Base-by-base conservation (phyloP, 495 filamentous ascomycete genomes). In the Lophium mytilinum region DNA sequence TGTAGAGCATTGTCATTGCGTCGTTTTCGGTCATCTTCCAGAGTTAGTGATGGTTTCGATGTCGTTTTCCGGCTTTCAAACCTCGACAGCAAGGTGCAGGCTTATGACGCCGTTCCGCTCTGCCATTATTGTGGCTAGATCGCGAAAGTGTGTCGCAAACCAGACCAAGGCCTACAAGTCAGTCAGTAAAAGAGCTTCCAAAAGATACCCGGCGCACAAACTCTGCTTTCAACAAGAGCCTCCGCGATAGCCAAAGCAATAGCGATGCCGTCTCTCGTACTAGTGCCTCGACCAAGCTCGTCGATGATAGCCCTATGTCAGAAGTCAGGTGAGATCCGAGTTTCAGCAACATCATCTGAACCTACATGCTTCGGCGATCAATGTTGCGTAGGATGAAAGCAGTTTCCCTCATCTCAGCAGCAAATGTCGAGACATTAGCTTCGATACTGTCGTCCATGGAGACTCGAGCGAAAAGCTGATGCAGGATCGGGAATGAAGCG, bases 401-500 rank as follows among this genome's bases (percentile, higher is more conserved):
- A 69, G 89, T 95, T 67, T 96, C 94, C 47, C 88, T 78, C 93
- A 98, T 96, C 71, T 97, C 94, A 12, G 90, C 80, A 0, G 88
- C 89, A 66, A 96, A 97, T 0, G 89, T 95, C 0, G 92, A 96
- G 30, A 93, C 82, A 65, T 95, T 97, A 14, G 85, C 84, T 73
- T 95, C 89, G 18, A 94, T 87, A 60, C 82, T 88, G 68, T 98
- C 94, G 49, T 94, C 85, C 45, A 85, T 84, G 0, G 89, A 89
- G 45, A 96, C 75, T 42, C 93, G 79, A 0, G 92, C 88, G 69
- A 97, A 96, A 2, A 98, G 77, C 51, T 92, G 84, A 55, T 87
- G 82, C 11, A 84, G 78, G 33, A 96, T 81, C 3, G 90, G 85
- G 54, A 97, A 86, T 0, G 84, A 81, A 1, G 90, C 93, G 65